A percentile compares a stretch with the other conserved stretches of the same genome.
phyloP scores from a whole-genome alignment of 2,329 filamentous ascomycete genomes.

The Venturia aucupariae region DNA sequence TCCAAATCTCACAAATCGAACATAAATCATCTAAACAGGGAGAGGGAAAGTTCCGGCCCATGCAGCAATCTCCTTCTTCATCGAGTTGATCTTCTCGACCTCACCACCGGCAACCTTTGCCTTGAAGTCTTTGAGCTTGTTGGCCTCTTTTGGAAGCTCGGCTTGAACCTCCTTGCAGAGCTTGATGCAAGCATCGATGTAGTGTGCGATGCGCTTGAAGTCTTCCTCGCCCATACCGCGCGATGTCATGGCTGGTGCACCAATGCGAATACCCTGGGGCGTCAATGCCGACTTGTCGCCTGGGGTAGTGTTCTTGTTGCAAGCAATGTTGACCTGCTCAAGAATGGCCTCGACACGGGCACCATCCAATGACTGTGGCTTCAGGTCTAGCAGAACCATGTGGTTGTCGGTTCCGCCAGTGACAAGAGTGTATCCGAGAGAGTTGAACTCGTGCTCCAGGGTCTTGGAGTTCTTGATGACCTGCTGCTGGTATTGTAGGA shows the following conservation, averaged over 20 bases:
- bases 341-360: conserved; percentile 82
- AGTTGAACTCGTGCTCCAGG: conserved; percentile 58
- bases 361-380: conserved; percentile 79
- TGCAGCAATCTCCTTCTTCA: conserved; percentile 79
- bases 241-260: conserved; percentile 95
- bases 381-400: conserved; percentile 85
- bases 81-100: conserved; percentile 69
- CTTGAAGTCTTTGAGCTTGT: conserved; percentile 99
- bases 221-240: conserved; percentile 84
- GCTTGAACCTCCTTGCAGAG: conserved; percentile 82
- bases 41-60: conserved; percentile 92
- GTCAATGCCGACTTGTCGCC: conserved; percentile 90
- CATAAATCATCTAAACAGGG: conserved; percentile 49
- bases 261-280: conserved; percentile 86
- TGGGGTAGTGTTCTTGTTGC: conserved; percentile 98
- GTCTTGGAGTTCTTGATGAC: conserved; percentile 88
- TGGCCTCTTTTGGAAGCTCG: conserved; percentile 85
- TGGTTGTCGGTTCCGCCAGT: conserved; percentile 96
- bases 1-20: neutral
- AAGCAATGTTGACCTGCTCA: conserved; percentile 89
- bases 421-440: conserved; percentile 77
- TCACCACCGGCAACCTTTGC: conserved; percentile 73
- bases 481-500: conserved; percentile 84
- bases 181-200: conserved; percentile 84
- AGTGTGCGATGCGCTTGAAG: conserved; percentile 69